Conservation (phyloP, 2,329 filamentous ascomycete genomes). For the Epichloe sp. region DNA sequence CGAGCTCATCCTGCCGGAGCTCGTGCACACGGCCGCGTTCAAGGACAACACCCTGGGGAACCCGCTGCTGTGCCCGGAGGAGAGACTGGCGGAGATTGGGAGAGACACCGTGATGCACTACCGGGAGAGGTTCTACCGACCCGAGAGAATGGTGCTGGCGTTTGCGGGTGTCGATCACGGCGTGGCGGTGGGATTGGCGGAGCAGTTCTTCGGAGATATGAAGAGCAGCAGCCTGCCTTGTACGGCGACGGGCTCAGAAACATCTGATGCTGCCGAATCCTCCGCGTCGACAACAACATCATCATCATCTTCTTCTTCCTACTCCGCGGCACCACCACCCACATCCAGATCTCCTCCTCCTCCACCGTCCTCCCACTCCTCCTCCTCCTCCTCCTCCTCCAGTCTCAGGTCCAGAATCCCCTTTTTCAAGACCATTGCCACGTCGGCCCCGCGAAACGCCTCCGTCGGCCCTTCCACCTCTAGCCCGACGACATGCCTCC, state of each 20-base stretch:
- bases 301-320: constrained; percentile 20
- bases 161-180: constrained; percentile 83
- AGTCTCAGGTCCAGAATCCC: constrained; percentile 66
- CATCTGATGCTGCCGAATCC: constrained; percentile 25
- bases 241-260: constrained; percentile 41
- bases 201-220: constrained; percentile 91
- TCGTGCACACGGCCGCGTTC: constrained; percentile 91
- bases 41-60: constrained; percentile 94
- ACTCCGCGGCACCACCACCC: constrained; percentile 17
- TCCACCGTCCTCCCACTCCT: constrained; percentile 27
- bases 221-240: constrained; percentile 22
- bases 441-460: constrained; percentile 51
- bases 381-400: constrained; percentile 26
- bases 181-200: constrained; percentile 64
- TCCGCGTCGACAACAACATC: constrained; percentile 18
- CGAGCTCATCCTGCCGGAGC: constrained; percentile 85
- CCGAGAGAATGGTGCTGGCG: constrained; percentile 84
- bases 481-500: constrained; percentile 40
- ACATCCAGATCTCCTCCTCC: constrained; percentile 21
- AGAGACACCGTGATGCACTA: constrained; percentile 64
- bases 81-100: constrained; percentile 65
- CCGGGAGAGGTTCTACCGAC: constrained; percentile 69
- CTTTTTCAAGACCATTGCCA: constrained; percentile 81
- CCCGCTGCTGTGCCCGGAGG: constrained; percentile 79
- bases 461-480: constrained; percentile 30